phyloP scores from a whole-genome alignment of 306 rosid species.

The Castanea crenata region DNA sequence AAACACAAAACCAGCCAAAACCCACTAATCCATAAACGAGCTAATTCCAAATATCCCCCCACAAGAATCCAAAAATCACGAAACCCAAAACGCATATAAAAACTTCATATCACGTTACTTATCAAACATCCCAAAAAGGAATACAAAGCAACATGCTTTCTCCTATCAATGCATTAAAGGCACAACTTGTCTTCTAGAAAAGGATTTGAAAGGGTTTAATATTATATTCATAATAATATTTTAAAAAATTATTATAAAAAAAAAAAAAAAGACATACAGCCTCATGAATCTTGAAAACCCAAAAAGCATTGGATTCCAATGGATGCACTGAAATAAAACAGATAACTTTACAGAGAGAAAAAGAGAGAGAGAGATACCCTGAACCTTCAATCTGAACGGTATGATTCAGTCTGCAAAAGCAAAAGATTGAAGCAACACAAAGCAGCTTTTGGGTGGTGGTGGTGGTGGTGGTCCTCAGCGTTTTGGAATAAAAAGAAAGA shows the following conservation, averaged over 20 bases:
- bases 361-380: slow-evolving; percentile 3
- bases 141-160: neutral
- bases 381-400: neutral
- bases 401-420: neutral
- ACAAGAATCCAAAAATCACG: neutral
- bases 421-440: neutral
- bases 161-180: neutral
- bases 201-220: neutral
- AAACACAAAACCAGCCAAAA: neutral
- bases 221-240: neutral
- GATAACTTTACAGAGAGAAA: neutral
- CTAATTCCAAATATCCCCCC: neutral
- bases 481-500: too few species aligned
- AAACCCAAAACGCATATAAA: neutral
- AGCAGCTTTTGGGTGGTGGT: neutral
- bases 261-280: neutral
- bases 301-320: neutral
- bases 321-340: neutral
- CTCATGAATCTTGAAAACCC: slow-evolving; percentile 4
- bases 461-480: neutral
- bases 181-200: neutral
- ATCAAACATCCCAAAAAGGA: slow-evolving; percentile 1
- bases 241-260: too few species aligned
- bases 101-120: neutral
- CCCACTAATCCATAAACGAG: neutral